Conservation (phyloP, 352 stramenopile species). For the Globisporangium iwayamae region DNA sequence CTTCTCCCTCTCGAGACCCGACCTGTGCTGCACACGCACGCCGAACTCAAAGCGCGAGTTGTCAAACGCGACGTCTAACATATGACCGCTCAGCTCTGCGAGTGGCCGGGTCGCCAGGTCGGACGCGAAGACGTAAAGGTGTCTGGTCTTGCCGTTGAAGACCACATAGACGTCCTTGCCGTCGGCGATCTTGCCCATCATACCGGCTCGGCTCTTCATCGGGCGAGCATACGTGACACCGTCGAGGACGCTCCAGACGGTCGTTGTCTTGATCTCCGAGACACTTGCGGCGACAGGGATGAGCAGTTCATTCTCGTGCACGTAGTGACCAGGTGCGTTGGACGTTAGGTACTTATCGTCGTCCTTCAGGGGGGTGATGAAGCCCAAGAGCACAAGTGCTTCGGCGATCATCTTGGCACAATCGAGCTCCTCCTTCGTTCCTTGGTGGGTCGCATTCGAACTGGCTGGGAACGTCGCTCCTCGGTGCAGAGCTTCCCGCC, state of each 20-base stretch:
- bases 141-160: conserved; percentile 6
- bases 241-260: conserved; percentile 11
- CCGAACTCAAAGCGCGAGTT: conserved; percentile 1
- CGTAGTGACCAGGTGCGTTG: not conserved
- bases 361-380: conserved; percentile 8
- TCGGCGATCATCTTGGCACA: conserved; percentile 8
- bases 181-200: not conserved
- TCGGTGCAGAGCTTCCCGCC: not conserved
- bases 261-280: not conserved
- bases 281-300: not conserved
- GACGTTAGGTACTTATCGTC: not conserved
- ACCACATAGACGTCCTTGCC: conserved; percentile 10
- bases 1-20: conserved; percentile 1
- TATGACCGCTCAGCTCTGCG: not conserved
- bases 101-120: conserved; percentile 2
- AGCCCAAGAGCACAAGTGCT: conserved; percentile 11
- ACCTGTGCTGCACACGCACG: not conserved
- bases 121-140: conserved; percentile 4
- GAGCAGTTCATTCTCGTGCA: conserved; percentile 6
- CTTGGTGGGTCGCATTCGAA: not conserved
- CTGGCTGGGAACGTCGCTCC: not conserved
- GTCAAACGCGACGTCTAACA: not conserved
- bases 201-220: conserved; percentile 4
- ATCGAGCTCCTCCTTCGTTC: not conserved
- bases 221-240: conserved; percentile 1